Conservation (phyloP, 2,329 filamentous ascomycete genomes). For the Claviceps sorghi region DNA sequence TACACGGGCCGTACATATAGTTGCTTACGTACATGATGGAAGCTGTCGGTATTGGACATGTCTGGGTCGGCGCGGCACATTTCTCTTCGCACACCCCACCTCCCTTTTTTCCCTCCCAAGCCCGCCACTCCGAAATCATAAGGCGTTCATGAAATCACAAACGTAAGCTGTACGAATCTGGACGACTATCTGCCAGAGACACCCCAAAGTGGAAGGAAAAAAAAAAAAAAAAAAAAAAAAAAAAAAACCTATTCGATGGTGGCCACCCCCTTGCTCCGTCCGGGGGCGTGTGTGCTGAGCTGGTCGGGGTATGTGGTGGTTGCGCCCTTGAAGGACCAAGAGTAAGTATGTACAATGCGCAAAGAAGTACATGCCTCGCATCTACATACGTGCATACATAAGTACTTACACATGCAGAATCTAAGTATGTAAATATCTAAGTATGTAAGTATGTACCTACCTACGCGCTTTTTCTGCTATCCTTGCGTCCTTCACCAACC, state of each 20-base stretch:
- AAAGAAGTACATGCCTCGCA: too few relatives aligned
- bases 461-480: too few relatives aligned
- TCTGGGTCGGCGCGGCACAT: neutral
- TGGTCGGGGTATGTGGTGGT: neutral
- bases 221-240: slow-evolving; percentile 2
- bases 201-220: neutral
- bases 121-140: neutral
- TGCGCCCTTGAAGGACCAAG: neutral
- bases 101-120: neutral
- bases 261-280: neutral
- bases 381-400: too few relatives aligned
- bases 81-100: neutral
- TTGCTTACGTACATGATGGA: neutral
- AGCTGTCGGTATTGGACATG: slow-evolving; percentile 4
- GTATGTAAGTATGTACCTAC: too few relatives aligned
- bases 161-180: neutral
- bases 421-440: too few relatives aligned
- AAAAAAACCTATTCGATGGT: slow-evolving; percentile 4
- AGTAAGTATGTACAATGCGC: neutral
- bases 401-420: too few relatives aligned
- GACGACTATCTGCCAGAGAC: neutral
- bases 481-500: too few relatives aligned
- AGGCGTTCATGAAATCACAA: neutral
- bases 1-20: neutral
- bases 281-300: neutral